Conservation (phyloP, 352 stramenopile species). For the Pythium rhizo-oryzae region DNA sequence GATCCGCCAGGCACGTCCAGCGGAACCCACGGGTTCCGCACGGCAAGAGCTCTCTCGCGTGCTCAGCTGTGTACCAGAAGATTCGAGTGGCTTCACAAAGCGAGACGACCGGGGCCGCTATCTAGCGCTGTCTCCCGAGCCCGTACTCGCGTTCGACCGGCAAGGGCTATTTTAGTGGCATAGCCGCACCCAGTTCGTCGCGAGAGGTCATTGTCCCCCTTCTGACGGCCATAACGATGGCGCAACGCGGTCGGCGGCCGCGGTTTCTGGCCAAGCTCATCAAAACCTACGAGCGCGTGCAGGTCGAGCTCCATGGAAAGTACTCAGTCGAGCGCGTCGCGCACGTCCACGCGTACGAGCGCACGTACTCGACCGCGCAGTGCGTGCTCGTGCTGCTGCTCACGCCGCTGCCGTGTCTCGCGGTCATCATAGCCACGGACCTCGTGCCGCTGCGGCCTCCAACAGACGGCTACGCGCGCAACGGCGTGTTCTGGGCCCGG, state of each 20-base stretch:
- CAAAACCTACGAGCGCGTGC: not conserved
- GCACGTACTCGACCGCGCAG: not conserved
- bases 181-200: no score
- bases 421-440: not conserved
- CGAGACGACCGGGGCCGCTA: no score
- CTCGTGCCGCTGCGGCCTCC: not conserved
- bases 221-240: no score
- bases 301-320: conserved; percentile 19
- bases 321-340: conserved; percentile 16
- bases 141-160: no score
- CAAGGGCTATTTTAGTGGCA: no score
- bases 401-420: not conserved
- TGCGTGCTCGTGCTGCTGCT: not conserved
- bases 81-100: not conserved
- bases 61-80: not conserved
- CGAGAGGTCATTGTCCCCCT: no score
- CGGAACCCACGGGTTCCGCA: no score
- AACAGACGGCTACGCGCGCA: not conserved
- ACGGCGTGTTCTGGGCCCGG: conserved; percentile 9
- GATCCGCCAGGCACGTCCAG: no score
- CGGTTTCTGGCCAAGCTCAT: not conserved
- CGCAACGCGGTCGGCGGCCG: not conserved
- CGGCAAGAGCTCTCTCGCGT: no score
- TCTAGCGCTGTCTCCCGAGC: no score
- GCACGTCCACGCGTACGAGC: not conserved